A percentile compares a stretch with the other conserved stretches of the same genome.
phyloP scores from a whole-genome alignment of 306 rosid species.

The Luffa aegyptiaca region DNA sequence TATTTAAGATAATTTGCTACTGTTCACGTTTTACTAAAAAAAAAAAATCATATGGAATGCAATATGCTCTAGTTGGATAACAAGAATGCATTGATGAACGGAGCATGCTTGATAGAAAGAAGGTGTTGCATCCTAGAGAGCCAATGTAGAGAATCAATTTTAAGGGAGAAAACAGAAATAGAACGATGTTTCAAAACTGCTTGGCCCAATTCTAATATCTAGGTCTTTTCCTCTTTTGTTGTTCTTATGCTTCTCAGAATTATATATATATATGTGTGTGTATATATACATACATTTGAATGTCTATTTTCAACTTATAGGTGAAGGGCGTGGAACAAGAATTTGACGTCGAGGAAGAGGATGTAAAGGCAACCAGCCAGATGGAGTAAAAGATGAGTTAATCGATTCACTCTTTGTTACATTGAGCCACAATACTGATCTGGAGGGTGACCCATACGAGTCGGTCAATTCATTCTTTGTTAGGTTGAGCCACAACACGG shows the following conservation, averaged over 20 bases:
- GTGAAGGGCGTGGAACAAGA: constrained; percentile 91
- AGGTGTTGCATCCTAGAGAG: neutral
- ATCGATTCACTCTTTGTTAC: neutral
- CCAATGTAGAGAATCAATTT: neutral
- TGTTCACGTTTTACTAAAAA: neutral
- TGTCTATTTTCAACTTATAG: constrained; percentile 25
- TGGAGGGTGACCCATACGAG: neutral
- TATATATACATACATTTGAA: neutral
- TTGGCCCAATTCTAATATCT: neutral
- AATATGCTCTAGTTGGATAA: neutral
- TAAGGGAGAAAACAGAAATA: neutral
- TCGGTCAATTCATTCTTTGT: neutral
- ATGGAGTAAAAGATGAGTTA: constrained; percentile 25
- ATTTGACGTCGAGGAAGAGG: constrained; percentile 61
- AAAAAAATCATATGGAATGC: neutral
- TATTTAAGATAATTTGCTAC: neutral
- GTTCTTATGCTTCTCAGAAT: neutral
- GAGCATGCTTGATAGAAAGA: neutral
- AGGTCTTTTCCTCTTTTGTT: neutral
- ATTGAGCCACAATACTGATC: neutral
- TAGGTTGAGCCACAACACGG: neutral
- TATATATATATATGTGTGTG: neutral
- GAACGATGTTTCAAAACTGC: neutral
- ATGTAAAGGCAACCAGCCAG: constrained; percentile 37
- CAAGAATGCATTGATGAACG: neutral